Evolutionary conservation across 352 stramenopile genomes (phyloP), one percentile per base, ranked within the genome.

Genomic region (Phytopythium oedochilum): DNA sequence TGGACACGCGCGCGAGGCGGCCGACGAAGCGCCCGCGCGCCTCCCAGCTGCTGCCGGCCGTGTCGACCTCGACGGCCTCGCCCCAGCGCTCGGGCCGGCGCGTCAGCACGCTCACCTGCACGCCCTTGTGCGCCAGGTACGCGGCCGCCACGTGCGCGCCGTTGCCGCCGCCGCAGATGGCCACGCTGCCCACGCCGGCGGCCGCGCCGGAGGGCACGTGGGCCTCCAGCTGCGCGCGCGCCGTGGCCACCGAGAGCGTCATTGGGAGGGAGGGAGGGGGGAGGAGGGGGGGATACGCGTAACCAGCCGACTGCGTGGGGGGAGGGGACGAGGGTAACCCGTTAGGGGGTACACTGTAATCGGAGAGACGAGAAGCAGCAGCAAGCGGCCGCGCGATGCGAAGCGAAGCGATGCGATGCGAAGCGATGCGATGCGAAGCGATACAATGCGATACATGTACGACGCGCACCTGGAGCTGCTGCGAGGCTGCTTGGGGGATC

Each of bases 81-180:
- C 72, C 73, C 87, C 87, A 96, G 35, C 83, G 76, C 54, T 92
- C 70, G 3, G 88, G 85, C 47, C 91, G 85, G 52, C 85, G 83
- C 51, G 85, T 94, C 53, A 94, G 66, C 36, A 94, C 76, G 49
- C 93, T 71, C 57, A 94, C 85, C 22, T 61, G 71, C 43, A 97
- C 73, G 57, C 89, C 89, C 40, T 91, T 93, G 57, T 78, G 79
- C 38, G 86, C 88, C 54, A 97, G 62, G 63, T 96, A 97, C 22
- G 82, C 86, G 22, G 89, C 88, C 45, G 88, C 79, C 28, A 96
- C 89, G 63, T 97, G 89, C 25, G 90, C 90, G 53, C 89, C 89
- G 64, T 97, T 97, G 48, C 90, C 90, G 46, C 90, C 90, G 55
- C 90, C 90, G 62, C 90, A 97, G 65, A 97, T 96, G 51, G 86